Evolutionary conservation across 139 green algal species (phyloP).

Genomic region (Auxenochlorella pyrenoidosa): DNA sequence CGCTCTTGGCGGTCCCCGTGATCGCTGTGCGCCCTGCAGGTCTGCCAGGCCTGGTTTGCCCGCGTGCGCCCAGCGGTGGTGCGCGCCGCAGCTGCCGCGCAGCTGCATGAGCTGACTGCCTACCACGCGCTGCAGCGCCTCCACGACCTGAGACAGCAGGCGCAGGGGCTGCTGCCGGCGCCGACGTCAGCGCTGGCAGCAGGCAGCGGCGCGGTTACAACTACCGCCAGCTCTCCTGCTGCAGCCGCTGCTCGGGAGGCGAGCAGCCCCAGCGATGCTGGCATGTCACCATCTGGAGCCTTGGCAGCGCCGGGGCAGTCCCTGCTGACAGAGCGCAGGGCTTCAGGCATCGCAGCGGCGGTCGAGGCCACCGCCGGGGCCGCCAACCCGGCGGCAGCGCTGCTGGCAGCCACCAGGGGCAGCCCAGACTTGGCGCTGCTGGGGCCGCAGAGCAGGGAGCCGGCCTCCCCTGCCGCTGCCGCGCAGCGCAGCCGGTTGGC

Average conservation of each 20-base stretch:
- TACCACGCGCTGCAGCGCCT: slow-evolving; percentile 7
- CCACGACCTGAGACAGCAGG: slow-evolving; percentile 33
- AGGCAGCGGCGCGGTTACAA: not conserved
- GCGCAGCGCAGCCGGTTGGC: not conserved
- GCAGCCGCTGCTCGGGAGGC: not conserved
- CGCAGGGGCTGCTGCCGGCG: not conserved
- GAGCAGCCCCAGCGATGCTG: not conserved
- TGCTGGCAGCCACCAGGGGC: slow-evolving; percentile 19
- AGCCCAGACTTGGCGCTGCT: not conserved
- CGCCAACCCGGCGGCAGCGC: slow-evolving; percentile 18
- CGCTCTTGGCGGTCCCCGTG: too few species aligned
- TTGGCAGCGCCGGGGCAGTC: not conserved
- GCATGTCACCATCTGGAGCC: not conserved
- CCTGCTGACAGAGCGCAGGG: not conserved
- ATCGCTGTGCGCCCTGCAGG: slow-evolving; percentile 56
- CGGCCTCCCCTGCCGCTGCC: not conserved
- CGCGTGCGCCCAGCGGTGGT: slow-evolving; percentile 56
- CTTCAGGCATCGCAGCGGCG: not conserved
- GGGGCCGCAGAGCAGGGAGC: not conserved
- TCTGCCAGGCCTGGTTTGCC: slow-evolving; percentile 81
- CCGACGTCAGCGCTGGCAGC: not conserved
- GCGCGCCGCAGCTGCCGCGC: slow-evolving; percentile 40
- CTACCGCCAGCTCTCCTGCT: too few species aligned
- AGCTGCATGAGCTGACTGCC: slow-evolving; percentile 14
- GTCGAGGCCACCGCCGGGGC: not conserved